Base-by-base conservation (phyloP, 768 basidiomycete species). In the Rhodotorula kratochvilovae region DNA sequence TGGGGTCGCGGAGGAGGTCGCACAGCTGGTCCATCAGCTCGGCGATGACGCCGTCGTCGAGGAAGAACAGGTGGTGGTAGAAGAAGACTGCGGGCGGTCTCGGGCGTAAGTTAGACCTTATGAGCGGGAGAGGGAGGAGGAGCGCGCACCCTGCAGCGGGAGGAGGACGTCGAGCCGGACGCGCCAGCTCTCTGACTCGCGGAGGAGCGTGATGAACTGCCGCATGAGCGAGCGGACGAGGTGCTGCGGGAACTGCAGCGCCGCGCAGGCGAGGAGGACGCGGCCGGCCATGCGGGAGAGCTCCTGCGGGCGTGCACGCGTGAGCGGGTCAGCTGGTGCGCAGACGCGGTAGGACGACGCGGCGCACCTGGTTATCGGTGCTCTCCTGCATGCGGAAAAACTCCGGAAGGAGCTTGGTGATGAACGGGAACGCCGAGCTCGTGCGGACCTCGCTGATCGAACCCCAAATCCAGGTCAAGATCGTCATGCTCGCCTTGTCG, bases 81-180 rank as follows among this genome's bases (percentile, higher is more conserved):
- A 69, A 78, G 73, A 78, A 77, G 42, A 78, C 77, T 77, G 74
- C 19, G n/a, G 5, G 5, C 16, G 8, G 17, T 25, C 50, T 45
- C 48, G n/a, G n/a, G n/a, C n/a, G n/a, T n/a, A 68, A 42, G 6
- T 12, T 17, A 27, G n/a, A 33, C 31, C 8, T 3, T 10, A 10
- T 35, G 15, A 29, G 25, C 3, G n/a, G 19, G 39, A 42, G 1
- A 35, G 39, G 5, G 17, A n/a, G 15, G 25, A 29, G 53, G 1
- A 23, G 29, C 17, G 43, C 73, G 50, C n/a, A 77, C 76, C 72
- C 59, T 78, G 78, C 21, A 95, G 84, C 27, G 93, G 83, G 8
- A 91, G 92, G 63, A 96, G 81, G 33, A 90, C 89, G 80, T 92
- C 91, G 67, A 93, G 82, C 36, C 92, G 87, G 27, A 92, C 89